Base-by-base conservation (phyloP, 2,329 filamentous ascomycete species). In the Ceratocystis papillata region DNA sequence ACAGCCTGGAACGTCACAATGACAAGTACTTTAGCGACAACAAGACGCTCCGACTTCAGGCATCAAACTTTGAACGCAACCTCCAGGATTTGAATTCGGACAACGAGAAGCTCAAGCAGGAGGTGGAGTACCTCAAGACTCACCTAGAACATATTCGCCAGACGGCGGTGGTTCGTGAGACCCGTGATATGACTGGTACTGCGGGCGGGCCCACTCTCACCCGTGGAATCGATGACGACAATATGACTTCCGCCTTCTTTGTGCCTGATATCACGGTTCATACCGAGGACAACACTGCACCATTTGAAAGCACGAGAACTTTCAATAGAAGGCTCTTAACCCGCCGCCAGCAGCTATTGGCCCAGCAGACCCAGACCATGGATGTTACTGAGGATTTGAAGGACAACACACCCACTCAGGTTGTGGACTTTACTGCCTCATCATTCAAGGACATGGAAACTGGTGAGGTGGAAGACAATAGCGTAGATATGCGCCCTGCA, bases 281-380 rank as follows among this genome's bases (percentile, higher is more conserved):
- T 65, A 76, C 74, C 3, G 76, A 78, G 65, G 74, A 77, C 67
- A 72, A 71, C 66, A 75, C 73, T 3, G 72, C 73, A 61, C 73
- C 72, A 1, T 72, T 72, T 62, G 73, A 76, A 6, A 76, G 77
- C 66, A 75, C 77, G 65, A 72, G 71, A 67, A 76, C 73, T 1
- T 72, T 74, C 64, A 74, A 72, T 3, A 72, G 72, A 63, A 72
- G 75, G 3, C 62, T 72, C 68, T 70, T 71, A 7, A 65, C 46
- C 28, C 62, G 25, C 44, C 50, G 60, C n/a, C 81, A 6, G 81
- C 81, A 1, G 83, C 82, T 0, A 86, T 89, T 22, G 81, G 80
- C 1, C 88, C 90, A 66, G 88, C 89, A 20, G 85, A 83, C 75
- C 96, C 94, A 92, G 92, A 97, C 93, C 93, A 97, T 63, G 93